Conservation (phyloP, 1,284 basidiomycete species). For the Flammula alnicola region DNA sequence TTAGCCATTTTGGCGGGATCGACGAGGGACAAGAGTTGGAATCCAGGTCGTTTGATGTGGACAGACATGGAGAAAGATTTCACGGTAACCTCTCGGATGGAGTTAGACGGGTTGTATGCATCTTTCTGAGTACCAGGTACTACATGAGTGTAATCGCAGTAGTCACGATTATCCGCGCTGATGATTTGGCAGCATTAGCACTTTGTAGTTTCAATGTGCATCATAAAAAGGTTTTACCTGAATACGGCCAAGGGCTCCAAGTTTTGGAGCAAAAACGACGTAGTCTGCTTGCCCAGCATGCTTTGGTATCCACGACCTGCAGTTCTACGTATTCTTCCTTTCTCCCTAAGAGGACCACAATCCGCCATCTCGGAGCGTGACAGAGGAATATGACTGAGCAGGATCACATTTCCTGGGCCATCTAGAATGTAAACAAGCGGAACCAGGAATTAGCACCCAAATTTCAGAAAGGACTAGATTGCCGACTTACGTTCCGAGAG, state of each 20-base stretch:
- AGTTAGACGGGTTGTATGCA: conserved; percentile 23
- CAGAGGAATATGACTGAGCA: conserved; percentile 86
- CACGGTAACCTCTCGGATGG: conserved; percentile 72
- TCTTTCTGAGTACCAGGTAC: conserved; percentile 23
- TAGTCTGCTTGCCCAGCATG: conserved; percentile 74
- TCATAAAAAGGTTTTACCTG: conserved; percentile 49
- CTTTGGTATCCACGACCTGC: conserved; percentile 86
- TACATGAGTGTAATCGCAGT: conserved; percentile 76
- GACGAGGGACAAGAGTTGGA: conserved; percentile 79
- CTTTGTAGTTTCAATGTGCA: not conserved
- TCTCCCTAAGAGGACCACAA: conserved; percentile 81
- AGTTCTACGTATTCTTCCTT: conserved; percentile 72
- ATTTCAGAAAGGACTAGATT: conserved; percentile 10
- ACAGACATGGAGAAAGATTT: conserved; percentile 83
- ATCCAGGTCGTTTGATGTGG: conserved; percentile 78
- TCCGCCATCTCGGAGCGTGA: conserved; percentile 68
- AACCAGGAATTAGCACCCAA: not conserved
- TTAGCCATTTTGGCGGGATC: conserved; percentile 41
- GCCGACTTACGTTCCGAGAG: conserved; percentile 50
- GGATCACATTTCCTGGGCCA: conserved; percentile 47
- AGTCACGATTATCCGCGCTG: conserved; percentile 91
- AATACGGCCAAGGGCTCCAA: conserved; percentile 72
- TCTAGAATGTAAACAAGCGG: conserved; percentile 16
- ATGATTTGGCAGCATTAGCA: conserved; percentile 13
- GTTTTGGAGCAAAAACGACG: conserved; percentile 68